Evolutionary conservation across 768 basidiomycete genomes (phyloP), one percentile per base, ranked within the genome.

Genomic region (Tricholoma sp.): DNA sequence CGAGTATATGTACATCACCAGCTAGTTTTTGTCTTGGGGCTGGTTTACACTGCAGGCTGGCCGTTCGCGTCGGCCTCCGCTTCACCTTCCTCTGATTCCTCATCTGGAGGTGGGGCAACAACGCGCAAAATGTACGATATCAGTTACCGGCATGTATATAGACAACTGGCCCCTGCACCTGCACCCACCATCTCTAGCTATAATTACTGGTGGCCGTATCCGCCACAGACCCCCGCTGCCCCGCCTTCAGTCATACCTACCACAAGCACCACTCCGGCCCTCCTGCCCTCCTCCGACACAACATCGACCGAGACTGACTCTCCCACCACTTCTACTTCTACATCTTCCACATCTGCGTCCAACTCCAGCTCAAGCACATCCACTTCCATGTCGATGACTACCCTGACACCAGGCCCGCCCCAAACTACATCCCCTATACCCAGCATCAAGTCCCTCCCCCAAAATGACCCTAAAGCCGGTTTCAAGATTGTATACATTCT

Each of bases 401-500:
- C 39, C 54, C 57, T 63, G 54, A 54, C 58, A 50, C 54, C 58
- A 24, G 35, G 32, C 3, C 45, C 60, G 4, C 58, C 56, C 14
- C 43, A 58, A 18, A 50, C 55, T 31, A 58, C 59, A 16, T 50
- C 54, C 31, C 14, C 51, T 27, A 22, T 53, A 19, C 50, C 61
- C 16, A 52, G 35, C 35, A 29, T 58, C 14, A 35, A 50, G 5
- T 22, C 29, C 12, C 16, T 50, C 29, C 50, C 61, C 6, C 53
- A 57, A 31, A 57, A 58, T 14, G 24, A 35, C 14, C 52, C 50
- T 5, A 29, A 59, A 19, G 32, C 45, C 10, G 43, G 52, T 5
- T 65, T 55, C 54, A 61, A 57, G 27, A 46, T 62, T 4, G 53
- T 57, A 2, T 66, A 71, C 45, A 31, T 50, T n/a, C 61, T 77